Percentiles rank a stretch among this genome's conserved stretches.
These are phyloP conservation scores for Amylocystis lapponica DNA, from an alignment of 768 basidiomycete species.

Conservation along the genomic window DNA sequence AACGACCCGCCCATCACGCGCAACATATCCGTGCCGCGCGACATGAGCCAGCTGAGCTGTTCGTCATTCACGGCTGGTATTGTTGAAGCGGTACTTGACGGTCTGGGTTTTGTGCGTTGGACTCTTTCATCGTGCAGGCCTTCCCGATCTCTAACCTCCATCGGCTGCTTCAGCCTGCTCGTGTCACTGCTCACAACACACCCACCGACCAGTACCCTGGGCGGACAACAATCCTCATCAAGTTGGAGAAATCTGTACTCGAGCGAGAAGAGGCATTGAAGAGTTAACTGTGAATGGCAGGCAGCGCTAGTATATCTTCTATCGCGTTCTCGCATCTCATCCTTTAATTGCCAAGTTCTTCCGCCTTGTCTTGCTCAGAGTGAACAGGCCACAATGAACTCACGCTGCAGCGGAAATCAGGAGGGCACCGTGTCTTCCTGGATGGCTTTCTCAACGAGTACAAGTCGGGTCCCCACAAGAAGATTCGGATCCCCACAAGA, in stretches of 20 bases:
- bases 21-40: slow-evolving; percentile 88
- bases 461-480: too few species aligned
- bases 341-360: not conserved
- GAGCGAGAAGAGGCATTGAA: slow-evolving; percentile 92
- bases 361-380: too few species aligned
- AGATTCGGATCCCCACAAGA: too few species aligned
- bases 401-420: too few species aligned
- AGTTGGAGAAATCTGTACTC: slow-evolving; percentile 87
- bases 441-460: too few species aligned
- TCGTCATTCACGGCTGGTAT: slow-evolving; percentile 98
- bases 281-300: slow-evolving; percentile 34
- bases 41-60: slow-evolving; percentile 90
- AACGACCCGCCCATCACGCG: slow-evolving; percentile 92
- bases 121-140: not conserved
- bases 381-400: too few species aligned
- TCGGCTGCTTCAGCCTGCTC: slow-evolving; percentile 62
- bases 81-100: slow-evolving; percentile 94
- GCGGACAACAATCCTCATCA: slow-evolving; percentile 95
- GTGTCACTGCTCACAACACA: slow-evolving; percentile 94
- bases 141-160: not conserved
- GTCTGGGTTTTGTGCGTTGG: slow-evolving; percentile 82
- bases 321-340: not conserved
- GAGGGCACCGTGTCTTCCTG: too few species aligned
- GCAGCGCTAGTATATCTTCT: not conserved
- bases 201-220: slow-evolving; percentile 75